Conservation (phyloP, 495 filamentous ascomycete species). For the Parathielavia hyrcaniae region DNA sequence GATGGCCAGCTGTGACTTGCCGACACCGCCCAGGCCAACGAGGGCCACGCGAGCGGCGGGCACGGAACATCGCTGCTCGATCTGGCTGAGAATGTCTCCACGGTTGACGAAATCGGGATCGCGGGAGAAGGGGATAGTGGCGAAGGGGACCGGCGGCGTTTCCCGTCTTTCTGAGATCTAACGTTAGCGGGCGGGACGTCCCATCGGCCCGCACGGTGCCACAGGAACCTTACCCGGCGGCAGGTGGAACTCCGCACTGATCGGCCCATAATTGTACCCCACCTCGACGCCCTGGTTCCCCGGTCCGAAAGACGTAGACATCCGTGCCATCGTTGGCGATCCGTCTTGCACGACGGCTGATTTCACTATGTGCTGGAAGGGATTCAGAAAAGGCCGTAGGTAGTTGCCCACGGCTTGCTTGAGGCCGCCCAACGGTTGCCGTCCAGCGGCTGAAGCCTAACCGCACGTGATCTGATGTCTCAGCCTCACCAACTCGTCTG, state of each 20-base stretch:
- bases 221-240: background rate
- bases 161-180: background rate
- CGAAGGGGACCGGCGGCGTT: background rate
- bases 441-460: background rate
- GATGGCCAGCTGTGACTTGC: slow-evolving; percentile 30
- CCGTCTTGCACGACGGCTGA: background rate
- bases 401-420: background rate
- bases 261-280: background rate
- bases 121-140: slow-evolving; percentile 18
- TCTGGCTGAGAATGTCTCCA: slow-evolving; percentile 27
- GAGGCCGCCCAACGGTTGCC: background rate
- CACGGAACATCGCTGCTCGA: slow-evolving; percentile 27
- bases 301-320: background rate
- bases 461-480: background rate
- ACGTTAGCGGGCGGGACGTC: background rate
- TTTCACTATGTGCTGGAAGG: background rate
- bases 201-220: too few species aligned
- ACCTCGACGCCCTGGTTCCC: background rate
- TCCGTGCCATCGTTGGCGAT: background rate
- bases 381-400: background rate
- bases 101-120: slow-evolving; percentile 32
- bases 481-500: background rate
- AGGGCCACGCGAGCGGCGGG: slow-evolving; percentile 19
- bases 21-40: slow-evolving; percentile 15
- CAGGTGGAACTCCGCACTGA: background rate